Conservation (phyloP, 768 basidiomycete genomes). For the Collybia sp. region DNA sequence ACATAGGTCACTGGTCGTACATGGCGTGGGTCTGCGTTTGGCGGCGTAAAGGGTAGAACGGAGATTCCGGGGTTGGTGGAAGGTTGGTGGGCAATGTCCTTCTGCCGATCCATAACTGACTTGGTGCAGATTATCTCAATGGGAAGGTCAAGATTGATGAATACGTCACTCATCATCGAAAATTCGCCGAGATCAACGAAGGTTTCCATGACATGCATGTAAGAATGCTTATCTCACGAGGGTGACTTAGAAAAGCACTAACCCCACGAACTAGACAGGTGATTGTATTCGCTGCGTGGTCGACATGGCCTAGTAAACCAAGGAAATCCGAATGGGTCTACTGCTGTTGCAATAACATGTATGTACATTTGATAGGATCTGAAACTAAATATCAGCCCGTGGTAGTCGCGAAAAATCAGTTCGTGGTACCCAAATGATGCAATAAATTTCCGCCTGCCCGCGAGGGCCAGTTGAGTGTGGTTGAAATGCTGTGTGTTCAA, state of each 20-base stretch:
- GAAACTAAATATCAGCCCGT: slow-evolving; percentile 1
- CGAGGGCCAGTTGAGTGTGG: neutral
- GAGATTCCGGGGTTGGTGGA: slow-evolving; percentile 93
- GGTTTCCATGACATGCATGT: slow-evolving; percentile 98
- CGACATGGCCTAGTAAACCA: slow-evolving; percentile 60
- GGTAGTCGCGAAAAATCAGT: neutral
- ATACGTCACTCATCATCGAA: slow-evolving; percentile 87
- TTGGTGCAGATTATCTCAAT: slow-evolving; percentile 63
- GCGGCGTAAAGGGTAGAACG: slow-evolving; percentile 96
- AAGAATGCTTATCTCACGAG: slow-evolving; percentile 26
- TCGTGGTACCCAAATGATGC: neutral
- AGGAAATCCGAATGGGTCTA: slow-evolving; percentile 1
- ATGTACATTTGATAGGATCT: slow-evolving; percentile 8
- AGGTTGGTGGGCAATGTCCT: slow-evolving; percentile 37
- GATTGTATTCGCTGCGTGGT: slow-evolving; percentile 95
- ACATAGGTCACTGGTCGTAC: slow-evolving; percentile 79
- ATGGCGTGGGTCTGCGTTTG: slow-evolving; percentile 95
- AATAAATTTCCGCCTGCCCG: neutral
- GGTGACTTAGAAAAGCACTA: too few species aligned
- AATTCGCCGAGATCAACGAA: slow-evolving; percentile 70
- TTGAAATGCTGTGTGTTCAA: neutral
- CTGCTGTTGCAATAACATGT: slow-evolving; percentile 2
- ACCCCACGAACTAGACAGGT: slow-evolving; percentile 44
- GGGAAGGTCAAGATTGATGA: slow-evolving; percentile 90
- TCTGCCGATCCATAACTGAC: slow-evolving; percentile 1